Evolutionary conservation across 129 eudicot genomes (phyloP).

Genomic region (Apium graveolens): DNA sequence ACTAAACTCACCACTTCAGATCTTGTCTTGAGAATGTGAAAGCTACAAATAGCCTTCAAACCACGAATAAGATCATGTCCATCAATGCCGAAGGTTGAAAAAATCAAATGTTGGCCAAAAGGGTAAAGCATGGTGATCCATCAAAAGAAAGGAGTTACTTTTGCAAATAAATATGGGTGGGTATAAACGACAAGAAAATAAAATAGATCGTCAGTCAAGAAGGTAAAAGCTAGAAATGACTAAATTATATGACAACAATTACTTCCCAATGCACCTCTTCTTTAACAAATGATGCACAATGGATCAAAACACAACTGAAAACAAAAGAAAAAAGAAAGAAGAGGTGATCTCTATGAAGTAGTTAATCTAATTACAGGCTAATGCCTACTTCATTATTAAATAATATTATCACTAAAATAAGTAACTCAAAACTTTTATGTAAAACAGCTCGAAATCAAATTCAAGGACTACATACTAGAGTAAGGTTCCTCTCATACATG

Average conservation of each 20-base stretch:
- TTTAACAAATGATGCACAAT: neutral
- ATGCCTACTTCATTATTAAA: neutral
- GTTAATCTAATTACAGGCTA: neutral
- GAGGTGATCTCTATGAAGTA: neutral
- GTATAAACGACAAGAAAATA: neutral
- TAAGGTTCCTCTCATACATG: too few species aligned
- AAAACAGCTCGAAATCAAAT: neutral
- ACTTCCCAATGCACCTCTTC: neutral
- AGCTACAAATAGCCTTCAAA: neutral
- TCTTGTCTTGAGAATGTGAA: neutral
- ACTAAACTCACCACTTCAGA: neutral
- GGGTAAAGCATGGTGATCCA: neutral
- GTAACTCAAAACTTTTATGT: neutral
- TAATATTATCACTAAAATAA: neutral
- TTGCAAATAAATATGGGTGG: neutral
- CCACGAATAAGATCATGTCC: neutral
- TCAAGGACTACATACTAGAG: neutral
- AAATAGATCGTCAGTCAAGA: neutral
- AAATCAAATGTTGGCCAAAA: neutral
- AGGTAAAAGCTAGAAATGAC: neutral
- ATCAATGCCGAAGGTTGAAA: neutral
- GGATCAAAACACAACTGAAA: neutral
- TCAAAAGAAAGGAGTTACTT: neutral
- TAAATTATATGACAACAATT: neutral
- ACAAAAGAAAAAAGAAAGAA: neutral